Base-by-base conservation (phyloP, 2,329 filamentous ascomycete genomes). In the Didymellaceae sp. region DNA sequence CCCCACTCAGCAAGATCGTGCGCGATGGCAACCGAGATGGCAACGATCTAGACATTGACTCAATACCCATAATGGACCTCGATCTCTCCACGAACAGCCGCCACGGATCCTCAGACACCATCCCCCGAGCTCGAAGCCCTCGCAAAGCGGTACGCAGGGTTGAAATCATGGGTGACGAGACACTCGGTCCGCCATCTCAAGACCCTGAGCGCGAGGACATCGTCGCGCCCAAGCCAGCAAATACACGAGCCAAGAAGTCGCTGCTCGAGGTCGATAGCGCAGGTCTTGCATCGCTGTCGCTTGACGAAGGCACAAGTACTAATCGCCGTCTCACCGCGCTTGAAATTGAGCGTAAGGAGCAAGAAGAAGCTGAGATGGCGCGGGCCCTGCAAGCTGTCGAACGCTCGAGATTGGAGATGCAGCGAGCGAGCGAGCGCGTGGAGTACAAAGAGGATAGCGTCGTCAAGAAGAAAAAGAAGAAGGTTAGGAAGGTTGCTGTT, bases 61-160 rank as follows among this genome's bases (percentile, higher is more conserved):
- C 90, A 2, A 99, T 99, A 63, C 94, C 94, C 2, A 93, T 99
- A 64, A 94, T 99, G 86, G 86, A 96, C 68, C 81, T 99, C 37
- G 87, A 95, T 55, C 81, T 97, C 6, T 86, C 87, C 28, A 58
- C 53, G 20, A 56, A 45, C 2, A 56, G 61, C 40, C 35, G 42
- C 13, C 41, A 45, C 24, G 30, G 35, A 4, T 62, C 55, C 5
- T 57, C 53, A 4, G 61, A 64, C 25, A 51, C 62, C 14, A 20
- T 61, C 13, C 54, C 56, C 13, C 56, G 67, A 13, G 53, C 63
- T 14, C 52, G 65, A 17, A 71, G 64, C 43, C 65, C 67, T 6
- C 65, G 68, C 17, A 63, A 59, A 32, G 70, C 71, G 9, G 57
- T 70, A 0, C 68, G 69, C 14, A 70, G 70, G 38, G 71, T 75